Base-by-base conservation (phyloP, 2,329 filamentous ascomycete species). In the Xylaria sp. region DNA sequence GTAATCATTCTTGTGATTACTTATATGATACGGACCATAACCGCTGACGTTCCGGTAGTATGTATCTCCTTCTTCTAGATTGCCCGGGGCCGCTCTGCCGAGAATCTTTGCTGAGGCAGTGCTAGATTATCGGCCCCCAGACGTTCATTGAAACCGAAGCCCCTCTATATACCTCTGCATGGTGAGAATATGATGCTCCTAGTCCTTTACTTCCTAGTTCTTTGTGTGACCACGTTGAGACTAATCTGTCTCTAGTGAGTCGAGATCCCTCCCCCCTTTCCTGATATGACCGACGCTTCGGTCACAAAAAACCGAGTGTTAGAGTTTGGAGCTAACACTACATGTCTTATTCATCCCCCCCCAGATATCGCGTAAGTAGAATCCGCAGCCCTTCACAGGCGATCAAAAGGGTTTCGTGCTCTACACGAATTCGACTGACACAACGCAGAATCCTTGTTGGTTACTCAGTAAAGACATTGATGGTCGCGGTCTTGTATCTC, bases 381-480 rank as follows among this genome's bases (percentile, higher is more conserved):
- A 37, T 23, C 15, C 7, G 9, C 21, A 41, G 17, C 38, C 5
- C 37, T 19, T 29, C 17, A 8, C 3, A 15, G 9, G n/a, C 11
- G 13, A 11, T 4, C 33, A 8, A n/a, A 8, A 17, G 35, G 11
- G 31, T 35, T 41, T 5, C 11, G 10, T 9, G 19, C 4, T 11
- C 11, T 6, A 23, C n/a, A 19, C 31, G 9, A 29, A 33, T 2
- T 6, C 21, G 11, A 37, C 43, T 65, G 17, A 63, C 47, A 11
- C 1, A 8, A 29, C 6, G 10, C 66, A 81, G 79, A n/a, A 87
- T 87, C 77, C 73, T 87, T 21, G 78, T 83, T 41, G 84, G 83
- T 0, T 87, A 87, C 64, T 74, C 76, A 3, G 76, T 85, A 9
- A 86, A 87, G 71, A 72, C 85, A 0, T 55, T 74, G 2, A 77